Evolutionary conservation across 805 yeast species (phyloP), one percentile per base, ranked within the genome.

Genomic region (Pichia occidentalis): DNA sequence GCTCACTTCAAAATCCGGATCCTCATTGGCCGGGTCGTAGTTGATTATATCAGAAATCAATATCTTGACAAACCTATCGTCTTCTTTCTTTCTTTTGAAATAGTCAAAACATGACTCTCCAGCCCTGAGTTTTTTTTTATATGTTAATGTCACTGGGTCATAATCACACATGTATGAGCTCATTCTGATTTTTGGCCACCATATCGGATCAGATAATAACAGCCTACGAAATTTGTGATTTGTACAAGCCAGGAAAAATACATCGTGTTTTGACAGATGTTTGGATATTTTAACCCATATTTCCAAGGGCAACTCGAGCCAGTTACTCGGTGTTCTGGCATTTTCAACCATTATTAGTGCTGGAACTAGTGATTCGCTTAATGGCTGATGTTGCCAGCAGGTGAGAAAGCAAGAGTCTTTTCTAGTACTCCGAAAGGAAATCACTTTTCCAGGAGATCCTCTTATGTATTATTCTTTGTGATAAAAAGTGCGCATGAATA

Each of bases 241-340:
- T 5, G 48, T 32, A 12, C 21, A 7, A 32, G 44, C 44, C 16
- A 51, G 27, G 22, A 21, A 24, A 17, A 40, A 31, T 6, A 46
- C 31, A 27, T 52, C 54, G 4, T 10, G 23, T 6, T 34, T 34
- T 11, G 37, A 20, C 9, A 52, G 25, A 20, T 29, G 2, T 1
- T 10, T 3, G 4, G 43, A 37, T 3, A 53, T 38, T 3, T 45
- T 32, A 2, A 34, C 28, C 57, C 57, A 53, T n/a, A 49, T 34
- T 26, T 53, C 58, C 11, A 47, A 7, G 3, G 56, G 55, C 17
- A n/a, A n/a, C n/a, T n/a, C n/a, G n/a, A n/a, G n/a, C n/a, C n/a
- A n/a, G n/a, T n/a, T n/a, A n/a, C n/a, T n/a, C n/a, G n/a, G n/a
- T n/a, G n/a, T n/a, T n/a, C n/a, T n/a, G n/a, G n/a, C n/a, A n/a